Percentiles rank a stretch among this genome's conserved stretches.
Conservation (phyloP, 2,329 filamentous ascomycete species). For the Rasamsonia emersonii region DNA sequence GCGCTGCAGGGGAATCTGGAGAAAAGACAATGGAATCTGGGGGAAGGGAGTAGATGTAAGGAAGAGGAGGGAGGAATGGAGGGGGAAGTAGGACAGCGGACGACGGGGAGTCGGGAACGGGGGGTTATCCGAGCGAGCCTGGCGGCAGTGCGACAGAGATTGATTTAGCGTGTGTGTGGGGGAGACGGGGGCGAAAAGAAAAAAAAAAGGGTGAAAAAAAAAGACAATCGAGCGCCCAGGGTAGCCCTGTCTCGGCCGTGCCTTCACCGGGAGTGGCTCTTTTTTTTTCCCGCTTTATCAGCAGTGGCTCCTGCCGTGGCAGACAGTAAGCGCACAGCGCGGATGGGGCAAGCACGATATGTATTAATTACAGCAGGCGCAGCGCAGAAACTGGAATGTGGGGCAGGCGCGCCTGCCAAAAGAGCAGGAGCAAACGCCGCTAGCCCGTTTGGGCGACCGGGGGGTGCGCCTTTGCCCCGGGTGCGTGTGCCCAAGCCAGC, state of each 20-base stretch:
- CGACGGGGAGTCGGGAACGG: slow-evolving; percentile 19
- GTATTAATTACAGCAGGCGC: too few relatives aligned
- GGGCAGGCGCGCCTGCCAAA: too few relatives aligned
- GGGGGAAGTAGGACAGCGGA: slow-evolving; percentile 16
- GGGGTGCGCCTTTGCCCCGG: slow-evolving; percentile 1
- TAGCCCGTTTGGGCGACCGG: neutral
- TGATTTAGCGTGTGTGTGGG: slow-evolving; percentile 5
- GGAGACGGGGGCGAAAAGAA: slow-evolving; percentile 10
- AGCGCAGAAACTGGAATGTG: too few relatives aligned
- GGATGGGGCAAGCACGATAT: too few relatives aligned
- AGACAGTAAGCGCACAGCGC: too few relatives aligned
- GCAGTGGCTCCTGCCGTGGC: too few relatives aligned
- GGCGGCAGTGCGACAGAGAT: slow-evolving; percentile 5
- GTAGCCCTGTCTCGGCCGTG: slow-evolving; percentile 1
- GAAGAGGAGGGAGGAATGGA: slow-evolving; percentile 18
- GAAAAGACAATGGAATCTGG: slow-evolving; percentile 13
- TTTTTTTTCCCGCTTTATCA: too few relatives aligned
- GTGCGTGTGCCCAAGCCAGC: slow-evolving; percentile 3
- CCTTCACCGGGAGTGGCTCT: neutral
- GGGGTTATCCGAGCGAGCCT: slow-evolving; percentile 11
- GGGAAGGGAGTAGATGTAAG: slow-evolving; percentile 13
- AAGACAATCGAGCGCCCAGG: slow-evolving; percentile 13
- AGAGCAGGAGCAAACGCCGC: too few relatives aligned
- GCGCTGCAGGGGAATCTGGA: slow-evolving; percentile 1
- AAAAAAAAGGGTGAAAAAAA: slow-evolving; percentile 10